Conservation (phyloP, 768 basidiomycete species). For the Mycena belliarum region DNA sequence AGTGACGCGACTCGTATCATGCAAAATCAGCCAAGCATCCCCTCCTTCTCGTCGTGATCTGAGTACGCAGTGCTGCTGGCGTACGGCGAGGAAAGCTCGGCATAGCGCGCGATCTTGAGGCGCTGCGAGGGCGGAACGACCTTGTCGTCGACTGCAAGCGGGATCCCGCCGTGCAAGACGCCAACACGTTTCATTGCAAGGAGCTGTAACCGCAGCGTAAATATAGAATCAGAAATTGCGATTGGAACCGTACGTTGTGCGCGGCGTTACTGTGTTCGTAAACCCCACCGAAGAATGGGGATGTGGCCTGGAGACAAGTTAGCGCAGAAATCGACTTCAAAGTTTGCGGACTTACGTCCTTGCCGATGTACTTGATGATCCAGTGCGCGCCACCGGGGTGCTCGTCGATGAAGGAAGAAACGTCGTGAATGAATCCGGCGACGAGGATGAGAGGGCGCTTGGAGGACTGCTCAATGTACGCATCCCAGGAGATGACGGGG, state of each 20-base stretch:
- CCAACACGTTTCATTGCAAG: slow-evolving; percentile 70
- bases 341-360: no score
- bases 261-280: slow-evolving; percentile 90
- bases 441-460: slow-evolving; percentile 85
- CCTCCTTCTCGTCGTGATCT: slow-evolving; percentile 32
- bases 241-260: slow-evolving; percentile 60
- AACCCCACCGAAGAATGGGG: slow-evolving; percentile 93
- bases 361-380: slow-evolving; percentile 84
- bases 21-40: slow-evolving; percentile 11
- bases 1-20: no score
- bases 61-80: slow-evolving; percentile 58
- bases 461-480: slow-evolving; percentile 76
- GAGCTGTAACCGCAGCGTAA: slow-evolving; percentile 34
- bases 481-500: slow-evolving; percentile 83
- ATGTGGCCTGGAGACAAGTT: no score
- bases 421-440: slow-evolving; percentile 93
- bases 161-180: slow-evolving; percentile 60
- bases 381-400: slow-evolving; percentile 92
- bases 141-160: slow-evolving; percentile 61
- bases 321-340: no score
- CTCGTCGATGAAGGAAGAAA: slow-evolving; percentile 81
- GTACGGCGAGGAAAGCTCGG: slow-evolving; percentile 55
- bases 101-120: slow-evolving; percentile 67
- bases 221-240: not conserved
- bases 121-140: slow-evolving; percentile 72